phyloP scores from a whole-genome alignment of 2,329 filamentous ascomycete genomes.

The Penicillium sp. region DNA sequence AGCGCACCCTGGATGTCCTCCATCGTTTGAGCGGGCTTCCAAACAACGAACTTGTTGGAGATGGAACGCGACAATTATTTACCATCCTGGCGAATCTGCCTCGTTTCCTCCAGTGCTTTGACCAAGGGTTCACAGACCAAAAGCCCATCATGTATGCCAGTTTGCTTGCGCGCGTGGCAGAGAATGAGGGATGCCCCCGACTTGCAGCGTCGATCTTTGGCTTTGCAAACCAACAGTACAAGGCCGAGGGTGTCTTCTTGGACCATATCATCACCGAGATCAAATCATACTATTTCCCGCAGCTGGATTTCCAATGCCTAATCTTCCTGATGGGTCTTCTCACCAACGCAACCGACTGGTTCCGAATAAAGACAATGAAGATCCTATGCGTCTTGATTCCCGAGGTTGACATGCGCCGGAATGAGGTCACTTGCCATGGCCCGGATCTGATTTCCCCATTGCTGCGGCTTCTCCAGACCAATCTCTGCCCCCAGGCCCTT shows the following conservation, averaged over 20 bases:
- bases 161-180: slow-evolving; percentile 65
- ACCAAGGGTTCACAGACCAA: slow-evolving; percentile 55
- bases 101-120: slow-evolving; percentile 73
- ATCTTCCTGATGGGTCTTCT: slow-evolving; percentile 87
- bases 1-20: slow-evolving; percentile 69
- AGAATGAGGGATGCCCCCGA: slow-evolving; percentile 62
- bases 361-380: slow-evolving; percentile 89
- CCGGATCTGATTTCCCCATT: slow-evolving; percentile 93
- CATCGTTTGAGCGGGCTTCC: slow-evolving; percentile 74
- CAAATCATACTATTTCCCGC: slow-evolving; percentile 71
- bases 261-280: slow-evolving; percentile 67
- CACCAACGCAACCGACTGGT: slow-evolving; percentile 82
- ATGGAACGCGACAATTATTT: slow-evolving; percentile 76
- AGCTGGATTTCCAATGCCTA: slow-evolving; percentile 75
- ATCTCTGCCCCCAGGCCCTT: slow-evolving; percentile 87
- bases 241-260: slow-evolving; percentile 69
- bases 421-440: slow-evolving; percentile 82
- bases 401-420: slow-evolving; percentile 86
- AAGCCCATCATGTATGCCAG: slow-evolving; percentile 60
- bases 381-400: slow-evolving; percentile 80
- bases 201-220: slow-evolving; percentile 65
- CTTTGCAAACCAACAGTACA: slow-evolving; percentile 63
- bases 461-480: slow-evolving; percentile 80
- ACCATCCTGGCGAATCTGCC: slow-evolving; percentile 88
- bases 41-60: slow-evolving; percentile 73